Evolutionary conservation across 192 early-diverging fungal genomes (phyloP), one percentile per base, ranked within the genome.

Genomic region (Mortierella claussenii): DNA sequence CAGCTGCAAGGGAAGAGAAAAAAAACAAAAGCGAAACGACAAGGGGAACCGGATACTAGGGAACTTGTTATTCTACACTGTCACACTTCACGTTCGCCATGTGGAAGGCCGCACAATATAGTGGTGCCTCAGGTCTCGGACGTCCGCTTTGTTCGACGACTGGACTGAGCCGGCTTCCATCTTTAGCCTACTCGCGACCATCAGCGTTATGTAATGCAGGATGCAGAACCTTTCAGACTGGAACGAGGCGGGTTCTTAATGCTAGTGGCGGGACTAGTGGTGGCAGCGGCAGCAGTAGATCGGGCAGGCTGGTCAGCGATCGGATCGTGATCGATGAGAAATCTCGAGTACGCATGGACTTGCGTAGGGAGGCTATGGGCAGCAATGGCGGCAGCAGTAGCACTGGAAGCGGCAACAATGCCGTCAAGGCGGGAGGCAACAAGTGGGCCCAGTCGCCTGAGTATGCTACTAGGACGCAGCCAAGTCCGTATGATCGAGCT

Each of bases 281-380:
- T 10, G 15, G 30, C 10, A 51, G 13, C 0, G 43, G 26, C 28
- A 28, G 20, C 9, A 51, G 18, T 56, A 43, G 54, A 6, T 20
- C 49, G 44, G 57, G 57, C 11, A 66, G 49, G 18, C 37, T 62
- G n/a, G 36, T 76, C 3, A 40, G 64, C 5, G 73, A 67, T 6
- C 26, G 46, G 37, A 67, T 76, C 37, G 36, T 20, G 31, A 60
- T 76, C 42, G 73, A 76, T 67, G 30, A 40, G 8, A 67, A 76
- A 46, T 51, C 56, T 12, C 57, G 51, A 26, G 28, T 76, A 59
- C 63, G 73, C n/a, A 76, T 76, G 73, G 73, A 76, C 24, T 52
- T 76, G 31, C 56, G 73, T 15, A 61, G 56, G 28, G 64, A 76
- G 17, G 51, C 55, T 32, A 47, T 60, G 24, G 46, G 40, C 20